These are phyloP conservation scores for Triticum timopheevii DNA, from an alignment of 176 grass and related monocot species.

Conservation along the genomic window DNA sequence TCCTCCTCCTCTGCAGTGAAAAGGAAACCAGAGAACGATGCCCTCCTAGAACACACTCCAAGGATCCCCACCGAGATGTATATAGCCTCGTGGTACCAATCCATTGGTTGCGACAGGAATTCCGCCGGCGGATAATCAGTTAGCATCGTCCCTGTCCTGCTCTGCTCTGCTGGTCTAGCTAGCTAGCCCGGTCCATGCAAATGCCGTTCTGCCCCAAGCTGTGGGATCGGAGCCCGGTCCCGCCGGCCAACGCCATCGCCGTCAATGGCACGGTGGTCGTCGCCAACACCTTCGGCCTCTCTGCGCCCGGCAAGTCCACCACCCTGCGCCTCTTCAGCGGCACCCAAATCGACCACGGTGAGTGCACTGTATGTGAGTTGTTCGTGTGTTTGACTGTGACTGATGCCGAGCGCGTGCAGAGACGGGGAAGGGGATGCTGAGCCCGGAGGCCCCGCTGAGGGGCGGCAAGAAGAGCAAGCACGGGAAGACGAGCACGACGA, in stretches of 20 bases:
- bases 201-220: conserved; percentile 48
- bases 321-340: conserved; percentile 68
- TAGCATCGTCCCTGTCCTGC: neutral
- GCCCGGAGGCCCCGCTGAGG: conserved; percentile 42
- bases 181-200: conserved; percentile 21
- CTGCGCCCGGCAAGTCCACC: conserved; percentile 50
- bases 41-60: conserved; percentile 55
- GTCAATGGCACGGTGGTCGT: conserved; percentile 69
- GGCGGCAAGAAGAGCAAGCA: conserved; percentile 71
- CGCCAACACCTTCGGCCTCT: conserved; percentile 27
- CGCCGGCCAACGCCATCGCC: conserved; percentile 22
- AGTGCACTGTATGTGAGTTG: neutral
- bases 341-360: conserved; percentile 66
- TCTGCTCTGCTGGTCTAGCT: neutral
- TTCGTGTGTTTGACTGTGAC: neutral
- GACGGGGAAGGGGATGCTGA: conserved; percentile 64
- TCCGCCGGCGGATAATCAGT: neutral
- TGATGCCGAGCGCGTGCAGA: conserved; percentile 19
- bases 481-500: conserved; percentile 53
- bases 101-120: neutral
- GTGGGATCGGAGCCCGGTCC: neutral
- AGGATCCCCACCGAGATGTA: conserved; percentile 36
- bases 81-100: conserved; percentile 7
- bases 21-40: conserved; percentile 17
- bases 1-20: neutral